Percentiles rank a stretch among this genome's conserved stretches.
These are phyloP conservation scores for Saccharum hybrid DNA, from an alignment of 202 grass and related monocot genomes.

Conservation along the genomic window DNA sequence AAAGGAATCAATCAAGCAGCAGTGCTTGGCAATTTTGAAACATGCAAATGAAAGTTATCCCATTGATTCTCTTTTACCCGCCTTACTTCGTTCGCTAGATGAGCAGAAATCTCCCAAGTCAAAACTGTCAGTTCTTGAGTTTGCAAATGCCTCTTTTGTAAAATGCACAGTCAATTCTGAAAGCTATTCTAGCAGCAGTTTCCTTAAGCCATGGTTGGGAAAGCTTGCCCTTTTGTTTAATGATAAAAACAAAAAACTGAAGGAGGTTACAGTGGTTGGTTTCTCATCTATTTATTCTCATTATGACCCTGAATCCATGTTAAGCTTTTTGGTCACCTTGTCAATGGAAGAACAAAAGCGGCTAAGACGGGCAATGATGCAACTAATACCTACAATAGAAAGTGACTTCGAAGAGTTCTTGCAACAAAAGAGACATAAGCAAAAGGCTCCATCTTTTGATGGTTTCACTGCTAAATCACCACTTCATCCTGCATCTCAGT, in stretches of 20 bases:
- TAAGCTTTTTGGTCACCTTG: constrained; percentile 78
- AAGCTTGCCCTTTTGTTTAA: constrained; percentile 72
- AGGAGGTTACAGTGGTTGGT: constrained; percentile 67
- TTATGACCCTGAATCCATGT: constrained; percentile 68
- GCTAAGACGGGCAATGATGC: constrained; percentile 65
- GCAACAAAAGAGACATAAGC: constrained; percentile 73
- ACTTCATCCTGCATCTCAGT: constrained; percentile 30
- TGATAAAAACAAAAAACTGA: constrained; percentile 84
- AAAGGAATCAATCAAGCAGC: constrained; percentile 81
- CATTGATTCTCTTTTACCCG: constrained; percentile 87
- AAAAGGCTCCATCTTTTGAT: constrained; percentile 53
- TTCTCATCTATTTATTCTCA: constrained; percentile 83
- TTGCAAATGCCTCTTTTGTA: constrained; percentile 77
- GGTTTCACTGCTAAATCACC: constrained; percentile 51
- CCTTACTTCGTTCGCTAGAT: constrained; percentile 78
- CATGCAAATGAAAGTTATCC: constrained; percentile 70
- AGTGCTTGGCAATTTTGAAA: constrained; percentile 64
- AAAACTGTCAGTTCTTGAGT: constrained; percentile 75
- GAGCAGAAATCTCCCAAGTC: constrained; percentile 83
- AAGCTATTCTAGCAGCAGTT: constrained; percentile 63
- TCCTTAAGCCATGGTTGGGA: constrained; percentile 91
- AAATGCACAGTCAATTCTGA: constrained; percentile 75
- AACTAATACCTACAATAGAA: constrained; percentile 72
- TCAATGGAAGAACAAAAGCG: constrained; percentile 90
- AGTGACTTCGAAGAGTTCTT: constrained; percentile 78